Conservation (phyloP, 805 yeast species). For the Saturnispora silvae region DNA sequence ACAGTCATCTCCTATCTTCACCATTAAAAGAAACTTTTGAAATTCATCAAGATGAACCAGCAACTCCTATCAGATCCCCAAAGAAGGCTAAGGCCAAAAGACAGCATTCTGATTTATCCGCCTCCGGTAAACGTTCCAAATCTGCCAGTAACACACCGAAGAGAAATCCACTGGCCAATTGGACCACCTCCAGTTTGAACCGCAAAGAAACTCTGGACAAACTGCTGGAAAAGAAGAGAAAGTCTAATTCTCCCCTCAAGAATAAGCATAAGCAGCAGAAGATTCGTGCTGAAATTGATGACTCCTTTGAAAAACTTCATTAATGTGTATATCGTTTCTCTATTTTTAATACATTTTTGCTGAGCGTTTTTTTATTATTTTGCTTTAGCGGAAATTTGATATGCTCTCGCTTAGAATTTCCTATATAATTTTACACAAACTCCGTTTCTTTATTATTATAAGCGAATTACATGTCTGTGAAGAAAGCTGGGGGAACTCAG, state of each 20-base stretch:
- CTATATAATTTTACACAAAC: too few species aligned
- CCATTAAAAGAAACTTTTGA: conserved; percentile 5
- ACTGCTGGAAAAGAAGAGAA: conserved; percentile 9
- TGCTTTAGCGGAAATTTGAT: neutral
- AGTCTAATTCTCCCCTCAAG: conserved; percentile 11
- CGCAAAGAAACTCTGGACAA: neutral
- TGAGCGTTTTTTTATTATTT: neutral
- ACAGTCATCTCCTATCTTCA: conserved; percentile 3
- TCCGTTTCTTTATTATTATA: too few species aligned
- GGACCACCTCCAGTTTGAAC: conserved; percentile 10
- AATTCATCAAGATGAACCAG: conserved; percentile 4
- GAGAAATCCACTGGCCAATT: conserved; percentile 6
- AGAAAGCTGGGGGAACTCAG: too few species aligned
- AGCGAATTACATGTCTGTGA: too few species aligned
- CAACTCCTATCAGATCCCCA: conserved; percentile 1
- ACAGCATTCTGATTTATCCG: conserved; percentile 1
- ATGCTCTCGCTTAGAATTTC: neutral
- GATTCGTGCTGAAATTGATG: conserved; percentile 6
- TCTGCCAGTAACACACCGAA: conserved; percentile 3
- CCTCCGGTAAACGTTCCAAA: neutral
- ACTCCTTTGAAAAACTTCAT: conserved; percentile 5
- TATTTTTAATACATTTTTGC: too few species aligned
- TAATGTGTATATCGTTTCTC: neutral
- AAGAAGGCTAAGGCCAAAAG: conserved; percentile 2
- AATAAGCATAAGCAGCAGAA: conserved; percentile 12